These are phyloP conservation scores for Teratosphaeria viscida DNA, from an alignment of 2,329 filamentous ascomycete genomes.

Conservation along the genomic window DNA sequence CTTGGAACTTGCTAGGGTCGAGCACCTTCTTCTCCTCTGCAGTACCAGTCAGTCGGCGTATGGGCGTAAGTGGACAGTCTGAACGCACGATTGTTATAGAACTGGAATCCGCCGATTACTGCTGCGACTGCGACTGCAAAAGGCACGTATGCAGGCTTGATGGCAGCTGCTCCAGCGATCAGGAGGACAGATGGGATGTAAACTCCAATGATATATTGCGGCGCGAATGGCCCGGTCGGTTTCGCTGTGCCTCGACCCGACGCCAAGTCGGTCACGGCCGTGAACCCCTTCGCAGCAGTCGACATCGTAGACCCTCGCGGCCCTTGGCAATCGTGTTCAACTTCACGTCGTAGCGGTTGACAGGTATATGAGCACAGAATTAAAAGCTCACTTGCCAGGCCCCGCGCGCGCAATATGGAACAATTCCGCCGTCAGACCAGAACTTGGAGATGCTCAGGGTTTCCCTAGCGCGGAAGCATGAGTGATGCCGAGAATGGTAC, in stretches of 20 bases:
- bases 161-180: constrained; percentile 62
- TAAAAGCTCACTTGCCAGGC: background rate
- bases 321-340: background rate
- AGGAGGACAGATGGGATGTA: constrained; percentile 76
- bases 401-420: background rate
- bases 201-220: constrained; percentile 64
- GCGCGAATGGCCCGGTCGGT: constrained; percentile 38
- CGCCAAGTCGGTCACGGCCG: constrained; percentile 4
- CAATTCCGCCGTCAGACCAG: background rate
- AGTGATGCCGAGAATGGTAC: background rate
- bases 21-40: constrained; percentile 70
- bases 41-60: background rate
- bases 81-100: constrained; percentile 58
- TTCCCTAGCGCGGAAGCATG: background rate
- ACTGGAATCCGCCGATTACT: constrained; percentile 59
- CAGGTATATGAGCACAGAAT: background rate
- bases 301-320: constrained; percentile 1
- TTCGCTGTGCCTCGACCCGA: constrained; percentile 11
- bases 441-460: background rate
- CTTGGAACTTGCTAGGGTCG: constrained; percentile 77
- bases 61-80: background rate
- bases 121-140: constrained; percentile 60
- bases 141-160: constrained; percentile 67
- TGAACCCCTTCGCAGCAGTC: constrained; percentile 1
- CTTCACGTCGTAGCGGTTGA: background rate